phyloP scores from a whole-genome alignment of 352 stramenopile species.

The Phytopythium oedochilum region DNA sequence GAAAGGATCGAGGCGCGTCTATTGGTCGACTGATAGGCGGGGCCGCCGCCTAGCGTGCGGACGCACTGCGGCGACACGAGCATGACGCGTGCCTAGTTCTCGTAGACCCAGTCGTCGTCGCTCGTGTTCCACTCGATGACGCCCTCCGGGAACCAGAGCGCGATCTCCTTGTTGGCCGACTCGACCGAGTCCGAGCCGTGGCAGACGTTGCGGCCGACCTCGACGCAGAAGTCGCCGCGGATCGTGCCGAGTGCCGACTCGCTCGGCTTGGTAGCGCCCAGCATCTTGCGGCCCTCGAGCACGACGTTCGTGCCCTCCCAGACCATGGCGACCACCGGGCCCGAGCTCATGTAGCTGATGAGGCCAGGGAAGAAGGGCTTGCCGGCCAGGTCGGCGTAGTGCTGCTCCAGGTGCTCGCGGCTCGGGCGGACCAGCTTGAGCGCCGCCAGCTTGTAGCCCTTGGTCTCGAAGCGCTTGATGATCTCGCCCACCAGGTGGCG shows the following conservation, averaged over 20 bases:
- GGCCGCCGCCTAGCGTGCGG: too few species aligned
- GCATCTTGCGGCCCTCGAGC: conserved; percentile 93
- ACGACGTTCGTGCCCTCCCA: conserved; percentile 95
- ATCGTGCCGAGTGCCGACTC: conserved; percentile 96
- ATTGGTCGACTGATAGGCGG: too few species aligned
- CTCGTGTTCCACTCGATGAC: conserved; percentile 88
- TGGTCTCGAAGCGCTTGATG: conserved; percentile 97
- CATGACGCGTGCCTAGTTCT: conserved; percentile 66
- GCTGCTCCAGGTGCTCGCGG: conserved; percentile 78
- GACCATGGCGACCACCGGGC: conserved; percentile 92
- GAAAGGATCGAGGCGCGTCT: too few species aligned
- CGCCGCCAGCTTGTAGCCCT: conserved; percentile 97
- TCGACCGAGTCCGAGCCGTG: conserved; percentile 98
- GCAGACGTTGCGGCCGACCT: conserved; percentile 94
- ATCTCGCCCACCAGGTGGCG: conserved; percentile 95
- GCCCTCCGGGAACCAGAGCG: conserved; percentile 96
- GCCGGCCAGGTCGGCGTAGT: conserved; percentile 93
- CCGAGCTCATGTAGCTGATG: conserved; percentile 96
- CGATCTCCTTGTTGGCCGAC: conserved; percentile 97
- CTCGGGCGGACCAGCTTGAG: conserved; percentile 89
- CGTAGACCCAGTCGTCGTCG: conserved; percentile 96
- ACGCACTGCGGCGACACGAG: too few species aligned
- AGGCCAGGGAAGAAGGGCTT: conserved; percentile 94
- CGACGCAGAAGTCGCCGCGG: conserved; percentile 95
- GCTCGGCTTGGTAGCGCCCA: conserved; percentile 96